These are phyloP conservation scores for Cyberlindnera meyerae DNA, from an alignment of 805 yeast genomes.

Conservation along the genomic window DNA sequence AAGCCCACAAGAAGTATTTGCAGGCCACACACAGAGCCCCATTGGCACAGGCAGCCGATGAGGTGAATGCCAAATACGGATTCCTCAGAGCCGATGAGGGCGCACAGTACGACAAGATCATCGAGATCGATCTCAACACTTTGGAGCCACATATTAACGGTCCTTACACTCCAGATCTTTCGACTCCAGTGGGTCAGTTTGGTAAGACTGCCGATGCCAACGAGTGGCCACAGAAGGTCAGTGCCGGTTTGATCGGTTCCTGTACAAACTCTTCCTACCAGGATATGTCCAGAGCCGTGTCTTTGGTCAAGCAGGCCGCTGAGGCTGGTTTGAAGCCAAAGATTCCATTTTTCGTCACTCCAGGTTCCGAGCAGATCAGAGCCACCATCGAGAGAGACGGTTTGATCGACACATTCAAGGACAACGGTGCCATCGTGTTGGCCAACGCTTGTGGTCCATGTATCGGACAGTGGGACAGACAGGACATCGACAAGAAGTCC, in stretches of 20 bases:
- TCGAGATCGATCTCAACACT: conserved; percentile 83
- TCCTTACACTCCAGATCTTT: conserved; percentile 97
- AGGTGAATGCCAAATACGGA: conserved; percentile 48
- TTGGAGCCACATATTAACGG: conserved; percentile 97
- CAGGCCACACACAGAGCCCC: conserved; percentile 78
- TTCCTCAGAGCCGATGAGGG: conserved; percentile 85
- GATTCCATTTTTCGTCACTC: conserved; percentile 89
- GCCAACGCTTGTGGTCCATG: conserved; percentile 99
- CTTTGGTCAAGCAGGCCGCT: conserved; percentile 88
- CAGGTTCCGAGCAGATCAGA: conserved; percentile 98
- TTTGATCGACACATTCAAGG: conserved; percentile 78
- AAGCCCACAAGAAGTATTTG: conserved; percentile 73
- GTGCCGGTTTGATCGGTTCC: conserved; percentile 95
- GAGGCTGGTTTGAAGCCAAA: conserved; percentile 87
- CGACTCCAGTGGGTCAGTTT: conserved; percentile 88
- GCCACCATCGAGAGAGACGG: conserved; percentile 98
- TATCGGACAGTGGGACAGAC: conserved; percentile 99
- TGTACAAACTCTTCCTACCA: conserved; percentile 98
- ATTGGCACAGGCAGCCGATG: conserved; percentile 75
- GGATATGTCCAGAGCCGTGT: conserved; percentile 96
- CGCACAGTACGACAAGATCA: conserved; percentile 87
- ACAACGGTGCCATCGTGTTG: conserved; percentile 88
- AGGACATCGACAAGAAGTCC: conserved; percentile 71
- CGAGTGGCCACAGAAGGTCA: conserved; percentile 89
- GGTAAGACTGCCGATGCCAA: conserved; percentile 77